Evolutionary conservation across 306 rosid species (phyloP).

Genomic region (Quercus mongolica): DNA sequence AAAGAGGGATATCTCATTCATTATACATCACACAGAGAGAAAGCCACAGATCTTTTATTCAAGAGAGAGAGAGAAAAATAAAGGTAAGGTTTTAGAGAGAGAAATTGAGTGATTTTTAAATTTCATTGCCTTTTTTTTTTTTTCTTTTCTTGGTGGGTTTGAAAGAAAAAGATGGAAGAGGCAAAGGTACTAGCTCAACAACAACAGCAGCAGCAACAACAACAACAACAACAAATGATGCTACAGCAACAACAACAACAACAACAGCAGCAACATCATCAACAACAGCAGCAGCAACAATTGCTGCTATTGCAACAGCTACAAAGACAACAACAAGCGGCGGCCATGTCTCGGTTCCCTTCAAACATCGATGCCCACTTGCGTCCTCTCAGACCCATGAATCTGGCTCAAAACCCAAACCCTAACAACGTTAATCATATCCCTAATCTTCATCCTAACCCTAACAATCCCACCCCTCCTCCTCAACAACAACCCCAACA

Average conservation of each 20-base stretch:
- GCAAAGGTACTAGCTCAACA: conserved; percentile 58
- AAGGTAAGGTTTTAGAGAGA: not conserved
- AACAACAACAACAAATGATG: conserved; percentile 18
- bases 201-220: conserved; percentile 60
- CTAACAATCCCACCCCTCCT: conserved; percentile 37
- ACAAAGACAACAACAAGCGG: conserved; percentile 62
- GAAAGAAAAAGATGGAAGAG: conserved; percentile 60
- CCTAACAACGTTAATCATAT: conserved; percentile 6
- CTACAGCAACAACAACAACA: conserved; percentile 25
- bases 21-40: not conserved
- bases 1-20: not conserved
- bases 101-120: not conserved
- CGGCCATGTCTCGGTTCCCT: conserved; percentile 87
- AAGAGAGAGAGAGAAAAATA: not conserved
- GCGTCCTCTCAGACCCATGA: conserved; percentile 72
- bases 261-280: not conserved
- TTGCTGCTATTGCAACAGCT: conserved; percentile 56
- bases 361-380: conserved; percentile 90
- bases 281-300: conserved; percentile 21
- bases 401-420: conserved; percentile 41
- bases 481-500: conserved; percentile 23
- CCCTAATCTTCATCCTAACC: conserved; percentile 39
- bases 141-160: not conserved
- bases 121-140: no score
- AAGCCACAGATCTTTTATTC: not conserved